Evolutionary conservation across 768 basidiomycete species (phyloP).

Genomic region (Termitomyces sp.): DNA sequence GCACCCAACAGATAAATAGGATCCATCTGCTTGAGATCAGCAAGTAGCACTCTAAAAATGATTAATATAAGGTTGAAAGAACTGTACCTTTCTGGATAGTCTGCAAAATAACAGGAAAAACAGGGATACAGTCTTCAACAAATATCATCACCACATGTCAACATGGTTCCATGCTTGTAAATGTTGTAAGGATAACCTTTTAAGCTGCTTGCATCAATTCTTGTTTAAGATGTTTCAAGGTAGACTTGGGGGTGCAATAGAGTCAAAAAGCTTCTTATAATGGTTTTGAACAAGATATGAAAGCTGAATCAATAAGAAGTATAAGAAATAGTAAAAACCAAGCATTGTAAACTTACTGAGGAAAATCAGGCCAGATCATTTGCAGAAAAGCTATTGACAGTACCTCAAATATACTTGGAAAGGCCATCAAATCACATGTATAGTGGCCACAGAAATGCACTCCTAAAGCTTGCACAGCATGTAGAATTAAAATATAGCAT

Average conservation of each 20-base stretch:
- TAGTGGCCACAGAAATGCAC: not conserved
- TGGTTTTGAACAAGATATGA: not conserved
- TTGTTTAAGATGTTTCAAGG: not conserved
- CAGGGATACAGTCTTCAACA: not conserved
- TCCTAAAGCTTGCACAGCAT: no score
- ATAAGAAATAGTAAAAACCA: not conserved
- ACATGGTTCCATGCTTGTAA: not conserved
- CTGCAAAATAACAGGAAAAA: not conserved
- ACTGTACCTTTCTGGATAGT: not conserved
- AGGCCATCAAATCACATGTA: not conserved
- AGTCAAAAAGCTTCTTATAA: not conserved
- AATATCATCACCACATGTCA: not conserved
- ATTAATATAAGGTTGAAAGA: not conserved
- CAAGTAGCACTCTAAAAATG: not conserved
- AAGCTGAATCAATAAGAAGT: not conserved
- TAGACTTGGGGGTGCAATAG: not conserved
- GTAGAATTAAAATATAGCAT: no score
- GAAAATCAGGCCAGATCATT: not conserved
- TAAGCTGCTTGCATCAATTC: not conserved
- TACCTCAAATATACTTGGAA: not conserved
- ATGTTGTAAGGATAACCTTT: not conserved
- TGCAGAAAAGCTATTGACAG: not conserved
- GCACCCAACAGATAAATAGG: not conserved
- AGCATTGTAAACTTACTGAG: not conserved
- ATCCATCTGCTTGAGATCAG: not conserved